Conservation (phyloP, 129 eudicot species). For the Centella asiatica region DNA sequence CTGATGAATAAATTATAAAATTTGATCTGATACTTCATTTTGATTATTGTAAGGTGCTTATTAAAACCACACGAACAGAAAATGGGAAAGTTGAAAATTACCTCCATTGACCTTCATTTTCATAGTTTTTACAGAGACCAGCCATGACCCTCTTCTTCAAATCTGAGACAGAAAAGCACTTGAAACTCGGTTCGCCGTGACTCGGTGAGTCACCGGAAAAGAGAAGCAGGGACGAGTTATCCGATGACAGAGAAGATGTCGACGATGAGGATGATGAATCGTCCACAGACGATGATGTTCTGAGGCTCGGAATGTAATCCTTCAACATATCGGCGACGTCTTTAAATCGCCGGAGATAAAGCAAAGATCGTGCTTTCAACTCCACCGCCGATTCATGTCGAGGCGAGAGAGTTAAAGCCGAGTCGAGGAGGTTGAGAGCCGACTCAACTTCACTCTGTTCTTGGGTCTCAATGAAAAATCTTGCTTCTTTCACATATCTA, state of each 20-base stretch:
- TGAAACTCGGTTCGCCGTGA: slow-evolving; percentile 39
- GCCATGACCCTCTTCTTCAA: slow-evolving; percentile 84
- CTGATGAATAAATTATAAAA: too few relatives aligned
- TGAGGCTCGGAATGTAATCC: slow-evolving; percentile 83
- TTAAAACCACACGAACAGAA: slow-evolving; percentile 3
- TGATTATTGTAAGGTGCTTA: too few relatives aligned
- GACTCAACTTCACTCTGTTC: slow-evolving; percentile 48
- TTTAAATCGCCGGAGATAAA: slow-evolving; percentile 59
- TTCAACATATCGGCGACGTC: slow-evolving; percentile 92
- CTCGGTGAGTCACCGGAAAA: slow-evolving; percentile 40
- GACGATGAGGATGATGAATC: slow-evolving; percentile 15
- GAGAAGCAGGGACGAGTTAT: slow-evolving; percentile 56
- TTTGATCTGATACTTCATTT: too few relatives aligned
- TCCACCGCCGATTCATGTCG: slow-evolving; percentile 62
- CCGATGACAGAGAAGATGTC: slow-evolving; percentile 45
- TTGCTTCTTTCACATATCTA: slow-evolving; percentile 71
- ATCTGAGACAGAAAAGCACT: slow-evolving; percentile 93
- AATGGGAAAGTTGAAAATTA: slow-evolving; percentile 29
- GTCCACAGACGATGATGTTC: slow-evolving; percentile 51
- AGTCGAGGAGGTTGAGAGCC: slow-evolving; percentile 68
- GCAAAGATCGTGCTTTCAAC: slow-evolving; percentile 71
- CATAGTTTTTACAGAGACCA: slow-evolving; percentile 47
- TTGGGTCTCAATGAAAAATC: slow-evolving; percentile 45
- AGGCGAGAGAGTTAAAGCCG: slow-evolving; percentile 67
- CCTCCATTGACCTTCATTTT: slow-evolving; percentile 95